Evolutionary conservation across 73 alveolate species (phyloP).

Genomic region (Paramecium tetraurelia): DNA sequence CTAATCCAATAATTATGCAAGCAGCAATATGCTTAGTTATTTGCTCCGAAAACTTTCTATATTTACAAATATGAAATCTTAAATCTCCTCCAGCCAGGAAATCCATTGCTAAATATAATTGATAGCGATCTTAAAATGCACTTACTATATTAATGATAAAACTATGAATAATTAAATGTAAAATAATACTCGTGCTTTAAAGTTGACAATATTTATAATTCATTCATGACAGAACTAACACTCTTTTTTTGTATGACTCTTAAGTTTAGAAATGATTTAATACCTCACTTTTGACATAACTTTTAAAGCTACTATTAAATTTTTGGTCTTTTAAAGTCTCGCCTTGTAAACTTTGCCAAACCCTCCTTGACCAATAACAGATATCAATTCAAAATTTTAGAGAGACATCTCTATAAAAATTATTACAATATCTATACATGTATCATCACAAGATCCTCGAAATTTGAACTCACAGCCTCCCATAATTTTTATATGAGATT

Average conservation of each 20-base stretch:
- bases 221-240: conserved; percentile 83
- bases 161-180: background rate
- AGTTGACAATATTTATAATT: conserved; percentile 77
- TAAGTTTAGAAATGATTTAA: background rate
- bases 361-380: conserved; percentile 70
- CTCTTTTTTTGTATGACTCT: conserved; percentile 80
- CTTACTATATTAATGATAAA: conserved; percentile 88
- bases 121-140: conserved; percentile 88
- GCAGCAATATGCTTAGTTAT: conserved; percentile 73
- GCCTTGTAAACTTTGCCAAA: conserved; percentile 73
- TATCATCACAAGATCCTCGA: background rate
- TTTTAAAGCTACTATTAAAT: conserved; percentile 57
- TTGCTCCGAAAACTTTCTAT: conserved; percentile 82
- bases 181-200: conserved; percentile 67
- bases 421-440: background rate
- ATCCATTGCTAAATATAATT: conserved; percentile 90
- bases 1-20: conserved; percentile 74
- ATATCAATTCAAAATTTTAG: background rate
- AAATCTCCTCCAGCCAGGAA: conserved; percentile 90
- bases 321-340: conserved; percentile 71
- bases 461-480: conserved; percentile 26
- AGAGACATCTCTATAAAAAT: background rate
- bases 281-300: conserved; percentile 64
- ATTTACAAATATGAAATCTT: conserved; percentile 76
- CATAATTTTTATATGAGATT: background rate